A percentile compares a stretch with the other conserved stretches of the same genome.
Evolutionary conservation across 306 rosid species (phyloP).

Genomic region (Neltuma alba): DNA sequence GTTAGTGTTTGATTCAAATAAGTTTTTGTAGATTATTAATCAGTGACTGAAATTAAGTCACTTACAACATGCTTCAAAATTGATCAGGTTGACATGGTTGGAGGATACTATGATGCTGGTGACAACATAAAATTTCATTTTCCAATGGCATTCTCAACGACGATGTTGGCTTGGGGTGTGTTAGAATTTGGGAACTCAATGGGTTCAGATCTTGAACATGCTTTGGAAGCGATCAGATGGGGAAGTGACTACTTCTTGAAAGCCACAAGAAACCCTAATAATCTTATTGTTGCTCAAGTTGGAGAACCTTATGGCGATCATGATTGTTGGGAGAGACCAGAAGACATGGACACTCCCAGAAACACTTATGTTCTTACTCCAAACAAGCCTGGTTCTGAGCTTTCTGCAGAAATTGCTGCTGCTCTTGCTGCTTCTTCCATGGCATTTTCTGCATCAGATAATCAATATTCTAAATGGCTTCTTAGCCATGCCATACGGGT

Average conservation of each 20-base stretch:
- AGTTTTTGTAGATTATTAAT: neutral
- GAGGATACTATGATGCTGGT: constrained; percentile 66
- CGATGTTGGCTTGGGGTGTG: constrained; percentile 58
- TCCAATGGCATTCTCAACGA: constrained; percentile 58
- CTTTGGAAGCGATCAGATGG: constrained; percentile 52
- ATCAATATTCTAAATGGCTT: constrained; percentile 30
- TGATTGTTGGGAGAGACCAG: constrained; percentile 58
- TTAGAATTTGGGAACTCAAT: constrained; percentile 49
- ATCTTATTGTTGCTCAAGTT: constrained; percentile 44
- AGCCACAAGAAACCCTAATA: constrained; percentile 27
- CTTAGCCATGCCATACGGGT: constrained; percentile 37
- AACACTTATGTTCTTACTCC: neutral
- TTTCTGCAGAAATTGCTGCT: constrained; percentile 49
- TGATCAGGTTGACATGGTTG: constrained; percentile 45
- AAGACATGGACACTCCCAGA: constrained; percentile 62
- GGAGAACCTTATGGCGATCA: constrained; percentile 45
- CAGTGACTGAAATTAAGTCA: neutral
- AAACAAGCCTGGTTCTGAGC: constrained; percentile 43
- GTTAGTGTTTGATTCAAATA: no score
- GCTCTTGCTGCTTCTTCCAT: constrained; percentile 61
- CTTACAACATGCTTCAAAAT: neutral
- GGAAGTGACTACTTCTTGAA: constrained; percentile 57
- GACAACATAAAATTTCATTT: constrained; percentile 66
- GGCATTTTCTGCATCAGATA: constrained; percentile 2
- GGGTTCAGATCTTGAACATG: constrained; percentile 41